These are phyloP conservation scores for Botrytis cinerea DNA, from an alignment of 2,329 filamentous ascomycete genomes.

Conservation along the genomic window DNA sequence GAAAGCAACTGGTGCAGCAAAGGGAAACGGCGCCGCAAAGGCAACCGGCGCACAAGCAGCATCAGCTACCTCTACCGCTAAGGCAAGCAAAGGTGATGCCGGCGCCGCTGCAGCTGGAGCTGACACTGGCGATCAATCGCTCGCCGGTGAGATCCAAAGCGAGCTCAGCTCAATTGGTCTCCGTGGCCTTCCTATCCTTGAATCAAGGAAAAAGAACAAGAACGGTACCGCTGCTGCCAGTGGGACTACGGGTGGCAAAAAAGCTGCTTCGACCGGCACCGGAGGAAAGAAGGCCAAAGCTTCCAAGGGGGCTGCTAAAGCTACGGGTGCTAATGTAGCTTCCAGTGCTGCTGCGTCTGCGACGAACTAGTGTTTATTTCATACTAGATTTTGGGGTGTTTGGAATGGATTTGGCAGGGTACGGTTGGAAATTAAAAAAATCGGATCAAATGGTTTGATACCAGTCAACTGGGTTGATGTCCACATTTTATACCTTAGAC, in stretches of 20 bases:
- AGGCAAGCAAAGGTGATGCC: slow-evolving; percentile 27
- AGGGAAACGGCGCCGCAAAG: background rate
- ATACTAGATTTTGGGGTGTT: background rate
- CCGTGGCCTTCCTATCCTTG: slow-evolving; percentile 28
- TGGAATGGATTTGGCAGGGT: background rate
- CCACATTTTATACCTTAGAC: background rate
- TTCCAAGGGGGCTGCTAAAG: background rate
- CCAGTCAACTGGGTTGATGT: background rate
- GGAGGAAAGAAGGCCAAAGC: background rate
- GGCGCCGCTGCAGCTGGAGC: background rate
- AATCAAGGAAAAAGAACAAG: slow-evolving; percentile 31
- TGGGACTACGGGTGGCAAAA: background rate
- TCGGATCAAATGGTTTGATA: background rate
- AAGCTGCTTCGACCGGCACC: background rate
- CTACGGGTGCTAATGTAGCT: background rate
- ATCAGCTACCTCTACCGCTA: slow-evolving; percentile 4
- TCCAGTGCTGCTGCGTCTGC: background rate
- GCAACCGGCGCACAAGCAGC: background rate
- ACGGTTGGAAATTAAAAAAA: background rate
- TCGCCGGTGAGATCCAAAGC: background rate
- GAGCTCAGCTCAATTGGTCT: slow-evolving; percentile 29
- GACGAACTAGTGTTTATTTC: background rate
- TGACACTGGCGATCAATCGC: slow-evolving; percentile 17
- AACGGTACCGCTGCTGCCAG: slow-evolving; percentile 26
- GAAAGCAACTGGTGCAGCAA: background rate